phyloP scores from a whole-genome alignment of 345 rosid genomes.

The Brassica carinata region DNA sequence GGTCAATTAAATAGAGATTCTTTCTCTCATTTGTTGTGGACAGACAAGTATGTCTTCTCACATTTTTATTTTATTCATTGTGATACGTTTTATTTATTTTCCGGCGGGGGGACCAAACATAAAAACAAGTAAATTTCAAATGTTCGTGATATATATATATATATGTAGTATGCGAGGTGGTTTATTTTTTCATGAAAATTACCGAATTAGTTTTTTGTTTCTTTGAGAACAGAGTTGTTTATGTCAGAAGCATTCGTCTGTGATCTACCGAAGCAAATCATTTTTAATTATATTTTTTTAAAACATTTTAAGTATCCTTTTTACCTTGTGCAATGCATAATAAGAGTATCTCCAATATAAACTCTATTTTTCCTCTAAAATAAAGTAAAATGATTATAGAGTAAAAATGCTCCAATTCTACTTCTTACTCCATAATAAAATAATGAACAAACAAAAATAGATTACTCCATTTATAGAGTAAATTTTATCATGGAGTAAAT shows the following conservation, averaged over 20 bases:
- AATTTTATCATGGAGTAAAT: no score
- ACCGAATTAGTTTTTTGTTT: not conserved
- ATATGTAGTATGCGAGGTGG: not conserved
- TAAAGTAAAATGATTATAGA: no score
- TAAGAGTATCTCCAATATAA: not conserved
- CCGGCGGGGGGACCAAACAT: not conserved
- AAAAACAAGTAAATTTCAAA: not conserved
- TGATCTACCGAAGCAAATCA: not conserved
- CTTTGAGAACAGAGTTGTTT: no score
- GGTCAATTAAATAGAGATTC: constrained; percentile 32
- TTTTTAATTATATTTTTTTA: not conserved
- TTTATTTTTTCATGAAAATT: not conserved
- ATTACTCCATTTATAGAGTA: no score
- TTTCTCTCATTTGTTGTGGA: constrained; percentile 12
- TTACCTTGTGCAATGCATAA: not conserved
- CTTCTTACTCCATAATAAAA: no score
- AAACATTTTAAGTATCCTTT: not conserved
- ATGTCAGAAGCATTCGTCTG: no score
- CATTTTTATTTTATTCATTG: not conserved
- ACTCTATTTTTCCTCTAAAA: no score
- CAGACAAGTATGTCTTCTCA: constrained; percentile 26
- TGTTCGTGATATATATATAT: not conserved
- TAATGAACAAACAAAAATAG: no score
- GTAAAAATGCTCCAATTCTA: no score
- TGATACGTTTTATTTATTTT: not conserved